Evolutionary conservation across 2,329 filamentous ascomycete genomes (phyloP).

Genomic region (Fusarium chlamydosporum): DNA sequence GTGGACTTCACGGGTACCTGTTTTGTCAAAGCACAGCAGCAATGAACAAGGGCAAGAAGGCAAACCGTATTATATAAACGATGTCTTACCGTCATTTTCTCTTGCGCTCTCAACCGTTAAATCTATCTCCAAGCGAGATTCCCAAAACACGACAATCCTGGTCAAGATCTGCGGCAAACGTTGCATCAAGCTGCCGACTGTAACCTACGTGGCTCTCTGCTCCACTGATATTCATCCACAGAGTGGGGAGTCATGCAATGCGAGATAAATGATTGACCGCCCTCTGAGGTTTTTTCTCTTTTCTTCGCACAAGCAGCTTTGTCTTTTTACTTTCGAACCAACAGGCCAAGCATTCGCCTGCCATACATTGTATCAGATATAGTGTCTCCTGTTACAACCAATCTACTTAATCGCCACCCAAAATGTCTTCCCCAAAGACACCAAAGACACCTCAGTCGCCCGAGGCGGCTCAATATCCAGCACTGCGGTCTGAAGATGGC

Average conservation of each 20-base stretch:
- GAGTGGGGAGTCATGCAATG: slow-evolving; percentile 20
- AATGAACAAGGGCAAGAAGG: too few relatives aligned
- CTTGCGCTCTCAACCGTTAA: background rate
- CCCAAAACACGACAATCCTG: background rate
- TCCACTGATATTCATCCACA: slow-evolving; percentile 11
- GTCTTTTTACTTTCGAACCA: background rate
- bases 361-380: background rate
- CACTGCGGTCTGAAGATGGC: slow-evolving; percentile 2
- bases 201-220: slow-evolving; percentile 10
- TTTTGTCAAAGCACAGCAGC: background rate
- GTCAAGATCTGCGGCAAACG: slow-evolving; percentile 5
- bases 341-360: background rate
- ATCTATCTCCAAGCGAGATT: background rate
- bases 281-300: slow-evolving; percentile 22
- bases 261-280: slow-evolving; percentile 33
- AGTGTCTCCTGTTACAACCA: background rate
- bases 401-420: background rate
- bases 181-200: background rate
- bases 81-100: too few relatives aligned
- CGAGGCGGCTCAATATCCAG: background rate
- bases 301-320: slow-evolving; percentile 1
- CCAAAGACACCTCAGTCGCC: background rate
- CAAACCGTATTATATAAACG: background rate
- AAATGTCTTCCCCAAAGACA: background rate
- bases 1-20: slow-evolving; percentile 15